A percentile compares a stretch with the other conserved stretches of the same genome.
Conservation (phyloP, 2,329 filamentous ascomycete species). For the Phialocephala sp. region DNA sequence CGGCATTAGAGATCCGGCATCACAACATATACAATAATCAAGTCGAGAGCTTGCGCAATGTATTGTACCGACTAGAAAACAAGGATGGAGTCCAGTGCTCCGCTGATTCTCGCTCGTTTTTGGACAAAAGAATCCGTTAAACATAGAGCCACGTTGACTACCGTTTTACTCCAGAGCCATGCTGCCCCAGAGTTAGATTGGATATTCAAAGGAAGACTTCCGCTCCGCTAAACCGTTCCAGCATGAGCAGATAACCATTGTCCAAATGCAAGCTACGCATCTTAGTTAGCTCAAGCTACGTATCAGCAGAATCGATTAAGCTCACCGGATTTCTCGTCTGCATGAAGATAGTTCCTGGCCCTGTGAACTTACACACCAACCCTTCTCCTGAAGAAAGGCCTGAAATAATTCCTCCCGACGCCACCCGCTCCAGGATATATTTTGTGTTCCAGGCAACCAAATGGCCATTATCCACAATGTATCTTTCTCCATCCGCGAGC, state of each 20-base stretch:
- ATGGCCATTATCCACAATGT: conserved; percentile 92
- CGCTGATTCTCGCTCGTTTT: neutral
- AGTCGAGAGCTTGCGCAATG: too few relatives aligned
- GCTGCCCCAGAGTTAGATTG: neutral
- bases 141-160: neutral
- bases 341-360: conserved; percentile 88
- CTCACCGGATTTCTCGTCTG: conserved; percentile 86
- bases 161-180: conserved; percentile 14
- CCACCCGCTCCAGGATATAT: conserved; percentile 87
- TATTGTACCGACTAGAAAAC: too few relatives aligned
- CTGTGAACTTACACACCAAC: conserved; percentile 91
- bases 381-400: conserved; percentile 82
- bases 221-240: conserved; percentile 27
- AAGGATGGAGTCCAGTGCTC: too few relatives aligned
- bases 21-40: too few relatives aligned
- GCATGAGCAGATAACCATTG: conserved; percentile 41
- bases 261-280: conserved; percentile 35
- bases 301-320: conserved; percentile 28
- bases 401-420: conserved; percentile 93
- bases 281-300: neutral
- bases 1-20: too few relatives aligned
- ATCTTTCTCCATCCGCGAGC: conserved; percentile 76
- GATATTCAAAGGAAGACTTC: neutral
- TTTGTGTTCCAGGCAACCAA: conserved; percentile 97
- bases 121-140: neutral